Conservation (phyloP, 352 stramenopile genomes). For the Phytophthora sp. region DNA sequence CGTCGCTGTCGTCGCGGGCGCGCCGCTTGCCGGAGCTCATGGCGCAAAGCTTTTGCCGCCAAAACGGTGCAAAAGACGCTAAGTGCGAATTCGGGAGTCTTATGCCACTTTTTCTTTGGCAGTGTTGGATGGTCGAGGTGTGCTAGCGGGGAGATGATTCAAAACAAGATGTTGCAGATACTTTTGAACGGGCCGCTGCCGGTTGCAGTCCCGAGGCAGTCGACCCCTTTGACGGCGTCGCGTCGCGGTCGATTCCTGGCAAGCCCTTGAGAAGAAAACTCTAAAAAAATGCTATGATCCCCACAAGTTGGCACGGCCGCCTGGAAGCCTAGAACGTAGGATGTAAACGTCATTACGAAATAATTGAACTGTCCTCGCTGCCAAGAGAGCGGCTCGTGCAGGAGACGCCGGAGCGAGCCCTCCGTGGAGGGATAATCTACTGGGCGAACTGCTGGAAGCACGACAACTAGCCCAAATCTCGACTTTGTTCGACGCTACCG, state of each 20-base stretch:
- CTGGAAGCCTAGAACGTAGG: background rate
- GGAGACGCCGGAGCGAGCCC: background rate
- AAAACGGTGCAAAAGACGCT: background rate
- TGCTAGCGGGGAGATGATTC: conserved; percentile 42
- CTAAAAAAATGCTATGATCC: no score
- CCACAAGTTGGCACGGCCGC: no score
- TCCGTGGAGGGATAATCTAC: conserved; percentile 18
- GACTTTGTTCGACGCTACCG: conserved; percentile 28
- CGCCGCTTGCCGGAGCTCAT: conserved; percentile 25
- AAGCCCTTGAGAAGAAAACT: conserved; percentile 30
- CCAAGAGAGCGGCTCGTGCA: conserved; percentile 3
- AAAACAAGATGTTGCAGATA: conserved; percentile 41
- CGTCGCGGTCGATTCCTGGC: conserved; percentile 21
- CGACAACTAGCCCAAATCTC: background rate
- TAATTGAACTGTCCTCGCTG: conserved; percentile 20
- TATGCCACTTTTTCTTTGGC: no score
- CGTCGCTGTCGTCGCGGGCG: conserved; percentile 23
- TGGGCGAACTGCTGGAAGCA: background rate
- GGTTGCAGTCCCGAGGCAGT: conserved; percentile 12
- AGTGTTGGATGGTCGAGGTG: background rate
- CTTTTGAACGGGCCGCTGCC: conserved; percentile 36
- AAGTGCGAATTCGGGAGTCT: no score
- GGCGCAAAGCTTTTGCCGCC: conserved; percentile 16
- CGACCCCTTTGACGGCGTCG: conserved; percentile 1
- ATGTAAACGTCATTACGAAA: conserved; percentile 25